Evolutionary conservation across 1,284 basidiomycete species (phyloP).

Genomic region (Taiwanofungus camphoratus): DNA sequence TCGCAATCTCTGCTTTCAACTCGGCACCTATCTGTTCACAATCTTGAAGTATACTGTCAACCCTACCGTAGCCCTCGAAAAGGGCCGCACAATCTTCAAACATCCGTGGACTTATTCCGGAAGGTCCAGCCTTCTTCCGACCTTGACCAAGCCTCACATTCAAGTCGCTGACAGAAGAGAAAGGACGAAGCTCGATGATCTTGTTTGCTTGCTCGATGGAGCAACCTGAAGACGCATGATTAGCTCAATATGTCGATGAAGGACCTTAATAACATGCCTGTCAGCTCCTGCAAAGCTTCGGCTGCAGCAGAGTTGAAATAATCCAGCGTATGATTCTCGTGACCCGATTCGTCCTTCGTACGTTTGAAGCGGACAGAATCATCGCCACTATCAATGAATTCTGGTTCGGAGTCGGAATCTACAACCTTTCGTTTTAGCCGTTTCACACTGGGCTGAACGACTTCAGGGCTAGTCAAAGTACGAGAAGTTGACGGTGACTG

Average conservation of each 20-base stretch:
- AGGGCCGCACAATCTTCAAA: constrained; percentile 90
- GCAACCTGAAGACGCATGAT: constrained; percentile 54
- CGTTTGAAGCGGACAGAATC: constrained; percentile 17
- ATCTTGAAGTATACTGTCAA: constrained; percentile 84
- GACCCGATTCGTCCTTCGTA: constrained; percentile 21
- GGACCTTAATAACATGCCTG: constrained; percentile 47
- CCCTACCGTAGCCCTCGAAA: constrained; percentile 85
- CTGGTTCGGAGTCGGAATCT: constrained; percentile 64
- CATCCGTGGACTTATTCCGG: constrained; percentile 83
- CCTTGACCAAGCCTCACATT: constrained; percentile 75
- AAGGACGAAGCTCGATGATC: constrained; percentile 82
- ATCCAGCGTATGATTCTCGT: constrained; percentile 55
- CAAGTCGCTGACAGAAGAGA: constrained; percentile 73
- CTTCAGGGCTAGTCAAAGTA: constrained; percentile 36
- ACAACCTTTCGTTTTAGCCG: constrained; percentile 53
- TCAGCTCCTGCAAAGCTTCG: constrained; percentile 82
- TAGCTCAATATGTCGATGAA: background rate
- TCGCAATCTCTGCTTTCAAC: constrained; percentile 63
- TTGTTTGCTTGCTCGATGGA: constrained; percentile 75
- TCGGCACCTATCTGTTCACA: constrained; percentile 83
- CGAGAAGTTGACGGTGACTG: constrained; percentile 32
- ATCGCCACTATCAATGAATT: constrained; percentile 32
- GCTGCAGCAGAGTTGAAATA: constrained; percentile 81
- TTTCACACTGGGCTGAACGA: constrained; percentile 39
- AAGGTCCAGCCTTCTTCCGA: constrained; percentile 73